Base-by-base conservation (phyloP, 768 basidiomycete species). In the Tremella yokohamensis region DNA sequence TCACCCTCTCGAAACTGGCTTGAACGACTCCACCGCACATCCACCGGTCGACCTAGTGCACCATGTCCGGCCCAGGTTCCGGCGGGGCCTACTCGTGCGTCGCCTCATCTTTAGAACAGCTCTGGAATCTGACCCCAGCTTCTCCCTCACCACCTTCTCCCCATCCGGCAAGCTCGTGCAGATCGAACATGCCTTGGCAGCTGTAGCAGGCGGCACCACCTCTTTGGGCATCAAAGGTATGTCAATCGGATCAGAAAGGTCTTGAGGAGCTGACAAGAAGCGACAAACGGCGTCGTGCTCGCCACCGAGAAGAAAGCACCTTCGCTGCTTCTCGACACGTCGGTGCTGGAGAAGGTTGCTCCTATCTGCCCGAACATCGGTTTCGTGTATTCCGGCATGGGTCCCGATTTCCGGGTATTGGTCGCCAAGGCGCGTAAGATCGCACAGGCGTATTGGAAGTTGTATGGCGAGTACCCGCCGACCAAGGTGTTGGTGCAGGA, bases 291-390 rank as follows among this genome's bases (percentile, higher is more conserved):
- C 58, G 94, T 99, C 72, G 96, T 99, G 63, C 90, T 99, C 68
- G 94, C 96, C 40, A 98, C 96, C 6, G 96, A 98, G 81, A 99
- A 99, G 86, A 98, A 98, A 81, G 85, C 92, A 11, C 90, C 94
- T 18, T 99, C 96, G 11, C 87, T 97, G 73, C 84, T 99, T 68
- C 89, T 99, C 64, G 96, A 99, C 81, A 90, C 97, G 78, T 90
- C 90, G 26, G 90, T 94, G 82, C 84, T 99, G 68, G 96, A 99
- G 78, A 97, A 96, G 79, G 91, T 96, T 61, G 90, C 92, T 1
- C 83, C 94, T 52, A 87, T 99, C 63, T 98, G 94, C 78, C 96
- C 96, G 37, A 98, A 98, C 78, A 98, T 99, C 70, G 96, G 96
- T 52, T 90, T 99, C 66, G 96, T 99, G 48, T 99, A 99, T 80